Evolutionary conservation across 306 rosid genomes (phyloP), one percentile per base, ranked within the genome.

Genomic region (peach (Prunus persica)): DNA sequence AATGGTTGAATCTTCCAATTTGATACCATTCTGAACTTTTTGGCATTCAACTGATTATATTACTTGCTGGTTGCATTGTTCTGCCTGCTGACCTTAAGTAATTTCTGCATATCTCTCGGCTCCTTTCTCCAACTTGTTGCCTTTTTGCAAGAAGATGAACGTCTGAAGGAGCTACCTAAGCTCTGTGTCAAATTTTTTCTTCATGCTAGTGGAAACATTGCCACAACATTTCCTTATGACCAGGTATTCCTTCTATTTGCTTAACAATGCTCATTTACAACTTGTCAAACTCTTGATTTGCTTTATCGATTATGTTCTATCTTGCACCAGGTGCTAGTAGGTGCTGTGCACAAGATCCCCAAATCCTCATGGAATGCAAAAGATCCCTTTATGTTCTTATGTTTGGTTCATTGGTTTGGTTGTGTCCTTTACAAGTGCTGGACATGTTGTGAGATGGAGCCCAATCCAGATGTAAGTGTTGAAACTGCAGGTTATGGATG

Each of bases 311-410:
- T 20, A 32, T 50, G 62, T 20, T 55, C 69, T 72, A 38, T 77
- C 43, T 80, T 85, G 66, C 63, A 54, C 74, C 84, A 94, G 98
- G 85, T 22, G 55, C 75, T 92, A 55, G 79, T 94, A 58, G 46
- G 73, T 90, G 55, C 90, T 51, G 73, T 90, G 55, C 90, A 88
- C 30, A 83, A 69, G 83, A 87, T 92, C 69, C 89, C 95, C 55
- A 94, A 84, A 81, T 85, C 96, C 72, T 68, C 85, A 57, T 95
- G 98, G 97, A 80, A 88, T 81, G 91, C 89, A 11, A 92, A 87
- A 69, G 98, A 92, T 67, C 69, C 58, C 56, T 28, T 28, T 28
- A 28, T 28, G 32, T 28, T 28, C 32, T 28, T 28, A 28, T 28
- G 32, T 28, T 28, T 28, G 32, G 32, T 28, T 28, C 32, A 28